Base-by-base conservation (phyloP, 176 grass and related monocot species). In the Aegilops longissima region DNA sequence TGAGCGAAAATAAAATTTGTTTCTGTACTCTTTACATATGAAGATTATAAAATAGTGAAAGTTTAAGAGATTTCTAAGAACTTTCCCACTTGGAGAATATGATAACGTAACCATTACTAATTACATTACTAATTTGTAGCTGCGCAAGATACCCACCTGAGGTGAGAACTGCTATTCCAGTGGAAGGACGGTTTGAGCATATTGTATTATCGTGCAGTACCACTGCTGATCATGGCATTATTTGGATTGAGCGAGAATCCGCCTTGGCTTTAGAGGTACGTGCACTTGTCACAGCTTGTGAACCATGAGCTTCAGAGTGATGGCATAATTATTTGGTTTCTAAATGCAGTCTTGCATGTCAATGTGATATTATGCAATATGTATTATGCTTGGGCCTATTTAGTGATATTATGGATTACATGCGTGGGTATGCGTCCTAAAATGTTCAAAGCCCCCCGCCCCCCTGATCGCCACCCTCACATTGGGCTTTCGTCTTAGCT, bases 161-260 rank as follows among this genome's bases (percentile, higher is more conserved):
- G 64, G 92, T 97, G 58, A 97, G 80, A 80, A 99, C 97, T 79
- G 94, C 97, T 61, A 99, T 99, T 93, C 97, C 97, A 61, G 92
- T 99, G 35, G 92, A 99, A 83, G 92, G 87, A 8, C 90, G 97
- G 81, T 99, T 99, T 87, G 97, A 99, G 84, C 97, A 99, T 91
- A 63, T 99, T 89, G 97, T 99, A 63, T 80, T 99, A 77, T 99
- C 97, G 36, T 99, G 97, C 64, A 99, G 90, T 93, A 88, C 94
- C 59, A 99, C 94, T 85, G 87, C 97, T 58, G 97, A 99, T 88
- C 97, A 99, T 90, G 97, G 33, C n/a, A 87, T 99, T 96, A 34
- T 71, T 89, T 99, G 97, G 97, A 99, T 99, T 39, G 94, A 99
- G 64, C 78, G 85, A 33, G 97, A 99, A 84, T 84, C 94, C 64